phyloP scores from a whole-genome alignment of 352 stramenopile species.

The Pythium dissimile region DNA sequence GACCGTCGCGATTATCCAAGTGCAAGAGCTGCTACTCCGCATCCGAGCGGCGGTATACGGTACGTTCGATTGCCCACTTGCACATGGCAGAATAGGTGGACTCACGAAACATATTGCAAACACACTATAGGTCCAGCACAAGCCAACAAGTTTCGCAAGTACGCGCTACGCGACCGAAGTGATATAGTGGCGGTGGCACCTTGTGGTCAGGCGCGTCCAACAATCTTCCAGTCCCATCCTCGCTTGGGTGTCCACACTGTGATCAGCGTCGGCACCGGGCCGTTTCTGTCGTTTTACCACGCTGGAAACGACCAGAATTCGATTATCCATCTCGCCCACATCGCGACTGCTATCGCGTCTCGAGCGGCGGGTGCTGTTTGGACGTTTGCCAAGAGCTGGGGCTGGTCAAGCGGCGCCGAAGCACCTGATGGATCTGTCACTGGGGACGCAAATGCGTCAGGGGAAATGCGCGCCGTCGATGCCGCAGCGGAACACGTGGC shows the following conservation, averaged over 20 bases:
- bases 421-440: slow-evolving; percentile 12
- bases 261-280: slow-evolving; percentile 57
- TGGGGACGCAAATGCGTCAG: slow-evolving; percentile 21
- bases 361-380: slow-evolving; percentile 71
- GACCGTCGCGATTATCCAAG: slow-evolving; percentile 74
- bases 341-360: slow-evolving; percentile 76
- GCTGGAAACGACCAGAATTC: slow-evolving; percentile 84
- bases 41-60: slow-evolving; percentile 54
- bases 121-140: slow-evolving; percentile 45
- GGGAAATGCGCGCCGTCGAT: slow-evolving; percentile 23
- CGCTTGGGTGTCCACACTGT: slow-evolving; percentile 71
- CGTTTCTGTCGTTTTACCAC: slow-evolving; percentile 81
- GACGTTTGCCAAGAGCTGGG: slow-evolving; percentile 84
- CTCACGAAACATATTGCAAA: no score
- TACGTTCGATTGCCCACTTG: no score
- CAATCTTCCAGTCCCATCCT: slow-evolving; percentile 81
- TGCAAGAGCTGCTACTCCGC: slow-evolving; percentile 53
- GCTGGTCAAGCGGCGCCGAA: slow-evolving; percentile 34
- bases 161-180: slow-evolving; percentile 62
- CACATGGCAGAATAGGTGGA: no score
- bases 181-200: slow-evolving; percentile 58
- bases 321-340: slow-evolving; percentile 84
- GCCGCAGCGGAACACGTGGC: slow-evolving; percentile 66
- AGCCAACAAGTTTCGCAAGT: slow-evolving; percentile 80
- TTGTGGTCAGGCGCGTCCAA: slow-evolving; percentile 59